These are phyloP conservation scores for Trichoderma sp. DNA, from an alignment of 2,329 filamentous ascomycete species.

Conservation along the genomic window DNA sequence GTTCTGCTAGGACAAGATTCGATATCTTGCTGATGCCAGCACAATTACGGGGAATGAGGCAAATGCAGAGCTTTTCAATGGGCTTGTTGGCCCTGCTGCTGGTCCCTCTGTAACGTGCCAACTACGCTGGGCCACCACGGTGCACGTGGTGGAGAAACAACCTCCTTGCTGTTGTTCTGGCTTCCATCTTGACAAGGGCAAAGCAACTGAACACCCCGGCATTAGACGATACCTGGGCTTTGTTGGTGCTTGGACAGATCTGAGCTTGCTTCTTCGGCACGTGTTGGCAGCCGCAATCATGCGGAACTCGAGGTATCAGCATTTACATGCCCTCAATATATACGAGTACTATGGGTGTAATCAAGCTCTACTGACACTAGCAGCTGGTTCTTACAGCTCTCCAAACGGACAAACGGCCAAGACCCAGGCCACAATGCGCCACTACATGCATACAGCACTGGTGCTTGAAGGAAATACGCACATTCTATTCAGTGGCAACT, in stretches of 20 bases:
- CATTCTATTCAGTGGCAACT: neutral
- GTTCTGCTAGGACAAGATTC: slow-evolving; percentile 11
- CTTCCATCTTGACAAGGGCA: slow-evolving; percentile 7
- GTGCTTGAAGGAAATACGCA: neutral
- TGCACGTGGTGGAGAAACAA: slow-evolving; percentile 11
- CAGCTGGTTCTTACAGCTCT: neutral
- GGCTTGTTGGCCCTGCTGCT: neutral
- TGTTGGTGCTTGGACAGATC: slow-evolving; percentile 22
- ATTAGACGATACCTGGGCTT: slow-evolving; percentile 3
- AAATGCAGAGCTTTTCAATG: neutral
- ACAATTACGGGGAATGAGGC: neutral
- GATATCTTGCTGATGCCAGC: neutral
- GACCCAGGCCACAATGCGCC: neutral
- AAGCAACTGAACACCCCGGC: neutral
- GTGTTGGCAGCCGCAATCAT: neutral
- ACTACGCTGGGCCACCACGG: slow-evolving; percentile 1
- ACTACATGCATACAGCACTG: neutral
- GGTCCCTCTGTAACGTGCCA: slow-evolving; percentile 11
- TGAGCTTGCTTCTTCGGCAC: slow-evolving; percentile 14
- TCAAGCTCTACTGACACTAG: neutral
- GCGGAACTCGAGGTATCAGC: no score
- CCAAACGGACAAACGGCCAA: neutral
- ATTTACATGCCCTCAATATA: neutral
- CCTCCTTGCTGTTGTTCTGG: slow-evolving; percentile 12
- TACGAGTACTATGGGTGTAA: neutral